Conservation (phyloP, 78 protist genomes). For the Speleostelium caveatum region DNA sequence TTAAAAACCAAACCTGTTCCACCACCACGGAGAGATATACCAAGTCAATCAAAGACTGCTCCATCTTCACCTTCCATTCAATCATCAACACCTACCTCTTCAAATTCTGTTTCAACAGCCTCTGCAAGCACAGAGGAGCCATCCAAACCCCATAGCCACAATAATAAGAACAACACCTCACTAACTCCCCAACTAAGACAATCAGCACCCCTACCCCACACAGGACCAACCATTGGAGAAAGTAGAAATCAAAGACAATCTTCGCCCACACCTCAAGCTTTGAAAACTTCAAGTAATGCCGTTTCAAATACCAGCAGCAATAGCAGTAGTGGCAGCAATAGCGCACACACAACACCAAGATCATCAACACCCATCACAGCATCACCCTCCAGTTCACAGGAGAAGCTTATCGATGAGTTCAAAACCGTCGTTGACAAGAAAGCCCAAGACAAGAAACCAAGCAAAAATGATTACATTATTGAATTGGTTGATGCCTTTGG, state of each 20-base stretch:
- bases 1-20: background rate
- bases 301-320: background rate
- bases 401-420: slow-evolving; percentile 16
- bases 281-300: background rate
- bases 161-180: background rate
- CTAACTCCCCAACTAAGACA: background rate
- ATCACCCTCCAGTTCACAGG: slow-evolving; percentile 20
- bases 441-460: background rate
- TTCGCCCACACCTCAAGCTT: background rate
- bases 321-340: background rate
- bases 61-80: background rate
- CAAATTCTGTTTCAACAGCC: background rate
- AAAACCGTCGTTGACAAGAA: background rate
- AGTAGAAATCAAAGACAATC: background rate
- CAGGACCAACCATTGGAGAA: background rate
- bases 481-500: slow-evolving; percentile 66
- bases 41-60: background rate
- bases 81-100: background rate
- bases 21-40: background rate
- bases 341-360: background rate
- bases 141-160: background rate
- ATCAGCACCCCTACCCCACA: background rate
- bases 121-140: background rate
- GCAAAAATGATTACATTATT: slow-evolving; percentile 25
- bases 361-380: slow-evolving; percentile 31